Base-by-base conservation (phyloP, 768 basidiomycete genomes). In the Sporobolomyces pararoseus region DNA sequence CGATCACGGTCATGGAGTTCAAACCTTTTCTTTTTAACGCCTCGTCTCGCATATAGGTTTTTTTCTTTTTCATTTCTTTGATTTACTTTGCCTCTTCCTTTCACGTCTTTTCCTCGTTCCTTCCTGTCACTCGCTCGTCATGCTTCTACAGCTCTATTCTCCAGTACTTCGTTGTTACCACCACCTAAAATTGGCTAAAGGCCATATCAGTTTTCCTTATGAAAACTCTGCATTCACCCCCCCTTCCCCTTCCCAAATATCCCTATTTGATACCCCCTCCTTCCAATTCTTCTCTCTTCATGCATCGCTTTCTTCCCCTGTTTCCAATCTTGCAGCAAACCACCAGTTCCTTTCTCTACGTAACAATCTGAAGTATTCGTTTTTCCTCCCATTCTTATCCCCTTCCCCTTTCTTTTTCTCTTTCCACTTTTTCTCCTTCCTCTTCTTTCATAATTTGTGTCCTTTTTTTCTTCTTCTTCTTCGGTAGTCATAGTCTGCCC, bases 171-270 rank as follows among this genome's bases (percentile, higher is more conserved):
- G 63, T 64, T 46, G 39, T 64, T 34, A 64, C 31, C 34, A 64
- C 31, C 42, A 47, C n/a, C n/a, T 29, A 59, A 46, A 59, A 59
- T 59, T 61, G 59, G 59, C 59, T 61, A 61, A 61, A 61, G 59
- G 59, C 59, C 59, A 61, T 49, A 21, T 2, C 44, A 4, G n/a
- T 4, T 25, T 59, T 32, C 32, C 42, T 46, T 9, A 9, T 42
- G n/a, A n/a, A n/a, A n/a, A 42, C 58, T n/a, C 27, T 37, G 34
- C 35, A 12, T 27, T 35, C 55, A 35, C 55, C 42, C 12, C 58
- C 58, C 58, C 42, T 17, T 31, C 58, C 25, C 4, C 10, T 32
- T 17, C 53, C 53, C 31, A 25, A 55, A 55, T 34, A 53, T 53
- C 53, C 21, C 37, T 21, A 14, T 13, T 46, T 12, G 39, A 44